These are phyloP conservation scores for Puccinia brachypodii DNA, from an alignment of 1,284 basidiomycete genomes.

Conservation along the genomic window DNA sequence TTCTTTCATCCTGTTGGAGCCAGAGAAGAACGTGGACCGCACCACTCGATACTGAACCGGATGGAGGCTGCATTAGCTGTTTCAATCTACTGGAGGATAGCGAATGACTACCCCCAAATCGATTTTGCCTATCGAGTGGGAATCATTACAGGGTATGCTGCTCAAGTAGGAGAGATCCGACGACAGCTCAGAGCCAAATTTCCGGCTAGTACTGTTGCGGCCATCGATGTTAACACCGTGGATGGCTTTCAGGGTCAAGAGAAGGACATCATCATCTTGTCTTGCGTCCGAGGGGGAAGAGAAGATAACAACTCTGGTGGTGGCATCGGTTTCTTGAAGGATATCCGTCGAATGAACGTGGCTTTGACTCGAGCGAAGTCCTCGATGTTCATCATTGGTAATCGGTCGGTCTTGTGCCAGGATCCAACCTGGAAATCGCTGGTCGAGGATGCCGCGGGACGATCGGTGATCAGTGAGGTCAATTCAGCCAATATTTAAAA, in stretches of 20 bases:
- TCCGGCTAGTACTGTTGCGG: conserved; percentile 69
- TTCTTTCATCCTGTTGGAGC: conserved; percentile 74
- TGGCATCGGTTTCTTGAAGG: conserved; percentile 58
- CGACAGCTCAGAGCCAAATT: conserved; percentile 71
- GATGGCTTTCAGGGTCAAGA: conserved; percentile 98
- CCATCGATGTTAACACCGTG: conserved; percentile 93
- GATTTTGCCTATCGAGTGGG: conserved; percentile 75
- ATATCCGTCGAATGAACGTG: conserved; percentile 91
- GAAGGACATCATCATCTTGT: conserved; percentile 92
- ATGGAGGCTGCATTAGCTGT: conserved; percentile 76
- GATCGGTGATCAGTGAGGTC: conserved; percentile 37
- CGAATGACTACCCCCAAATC: conserved; percentile 64
- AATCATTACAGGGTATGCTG: conserved; percentile 83
- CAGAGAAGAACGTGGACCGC: conserved; percentile 57
- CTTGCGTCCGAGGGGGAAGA: conserved; percentile 71
- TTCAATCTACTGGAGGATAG: conserved; percentile 74
- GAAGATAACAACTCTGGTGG: conserved; percentile 62
- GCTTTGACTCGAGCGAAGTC: conserved; percentile 93
- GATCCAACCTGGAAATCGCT: conserved; percentile 66
- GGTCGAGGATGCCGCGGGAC: conserved; percentile 59
- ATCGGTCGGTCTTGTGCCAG: conserved; percentile 60
- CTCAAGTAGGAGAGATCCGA: conserved; percentile 77
- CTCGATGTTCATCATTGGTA: conserved; percentile 89
- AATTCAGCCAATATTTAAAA: not conserved
- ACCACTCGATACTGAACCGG: conserved; percentile 75